These are phyloP conservation scores for Calocybe gangraenosa DNA, from an alignment of 768 basidiomycete species.

Conservation along the genomic window DNA sequence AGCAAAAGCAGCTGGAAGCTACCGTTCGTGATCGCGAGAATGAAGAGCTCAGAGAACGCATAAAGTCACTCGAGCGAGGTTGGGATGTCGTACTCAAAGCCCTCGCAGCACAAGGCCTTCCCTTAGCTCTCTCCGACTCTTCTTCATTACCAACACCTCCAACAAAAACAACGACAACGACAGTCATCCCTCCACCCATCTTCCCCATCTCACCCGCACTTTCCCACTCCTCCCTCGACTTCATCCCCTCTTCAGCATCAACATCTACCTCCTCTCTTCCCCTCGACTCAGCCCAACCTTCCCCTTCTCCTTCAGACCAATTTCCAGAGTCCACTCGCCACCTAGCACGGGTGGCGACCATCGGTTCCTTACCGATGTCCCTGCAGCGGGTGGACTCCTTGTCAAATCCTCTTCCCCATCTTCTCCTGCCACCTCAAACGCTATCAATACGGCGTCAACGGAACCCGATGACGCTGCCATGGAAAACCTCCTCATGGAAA, in stretches of 20 bases:
- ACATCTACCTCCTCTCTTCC: slow-evolving; percentile 27
- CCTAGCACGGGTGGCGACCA: slow-evolving; percentile 97
- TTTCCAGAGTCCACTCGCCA: slow-evolving; percentile 80
- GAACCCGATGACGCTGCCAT: slow-evolving; percentile 55
- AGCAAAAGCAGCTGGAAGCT: slow-evolving; percentile 24
- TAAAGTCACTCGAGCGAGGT: slow-evolving; percentile 73
- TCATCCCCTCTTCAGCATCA: slow-evolving; percentile 25
- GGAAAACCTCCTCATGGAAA: slow-evolving; percentile 68
- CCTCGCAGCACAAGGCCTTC: slow-evolving; percentile 62
- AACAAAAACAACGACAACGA: slow-evolving; percentile 20
- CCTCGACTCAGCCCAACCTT: slow-evolving; percentile 20
- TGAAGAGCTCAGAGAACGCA: slow-evolving; percentile 68
- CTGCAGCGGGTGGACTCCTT: slow-evolving; percentile 88
- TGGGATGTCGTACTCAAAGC: slow-evolving; percentile 81
- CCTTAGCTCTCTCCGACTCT: slow-evolving; percentile 47
- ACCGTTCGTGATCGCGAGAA: slow-evolving; percentile 64
- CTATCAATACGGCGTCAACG: slow-evolving; percentile 12
- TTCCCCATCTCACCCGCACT: slow-evolving; percentile 35
- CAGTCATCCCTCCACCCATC: slow-evolving; percentile 23
- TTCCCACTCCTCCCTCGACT: slow-evolving; percentile 28
- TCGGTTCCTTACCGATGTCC: slow-evolving; percentile 64
- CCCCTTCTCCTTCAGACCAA: slow-evolving; percentile 22
- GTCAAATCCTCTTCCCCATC: slow-evolving; percentile 27
- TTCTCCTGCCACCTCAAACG: slow-evolving; percentile 17
- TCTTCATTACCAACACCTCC: slow-evolving; percentile 21